phyloP scores from a whole-genome alignment of 1,284 basidiomycete species.

The Vanrija humicola region DNA sequence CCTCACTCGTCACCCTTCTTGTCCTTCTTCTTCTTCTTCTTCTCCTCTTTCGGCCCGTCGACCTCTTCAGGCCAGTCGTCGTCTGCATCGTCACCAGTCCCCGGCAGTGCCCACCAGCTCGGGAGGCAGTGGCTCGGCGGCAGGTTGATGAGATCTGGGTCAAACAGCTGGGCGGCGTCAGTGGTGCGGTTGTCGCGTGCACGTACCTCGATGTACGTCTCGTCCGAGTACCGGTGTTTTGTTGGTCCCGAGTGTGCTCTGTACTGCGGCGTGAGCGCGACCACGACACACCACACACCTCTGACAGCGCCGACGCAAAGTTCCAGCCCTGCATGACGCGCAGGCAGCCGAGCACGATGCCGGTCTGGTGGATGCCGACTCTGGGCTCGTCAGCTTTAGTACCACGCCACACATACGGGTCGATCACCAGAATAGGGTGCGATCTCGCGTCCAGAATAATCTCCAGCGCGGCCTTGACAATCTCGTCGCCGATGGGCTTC shows the following conservation, averaged over 20 bases:
- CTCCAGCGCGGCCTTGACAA: conserved; percentile 45
- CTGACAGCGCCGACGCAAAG: conserved; percentile 43
- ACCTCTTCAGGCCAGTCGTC: conserved; percentile 18
- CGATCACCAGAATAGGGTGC: conserved; percentile 43
- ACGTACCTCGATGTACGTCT: conserved; percentile 48
- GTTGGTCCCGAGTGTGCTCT: conserved; percentile 42
- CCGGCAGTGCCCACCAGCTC: conserved; percentile 24
- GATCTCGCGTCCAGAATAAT: conserved; percentile 35
- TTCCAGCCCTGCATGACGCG: conserved; percentile 46
- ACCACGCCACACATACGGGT: conserved; percentile 33
- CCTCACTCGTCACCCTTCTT: neutral
- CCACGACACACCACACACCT: conserved; percentile 2
- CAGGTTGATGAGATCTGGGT: conserved; percentile 44
- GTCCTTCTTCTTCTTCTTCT: conserved; percentile 10
- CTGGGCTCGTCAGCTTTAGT: conserved; percentile 14
- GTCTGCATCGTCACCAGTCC: neutral
- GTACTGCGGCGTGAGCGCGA: conserved; percentile 19
- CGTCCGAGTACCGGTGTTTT: conserved; percentile 46
- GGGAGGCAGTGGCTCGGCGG: conserved; percentile 32
- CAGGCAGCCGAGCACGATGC: conserved; percentile 43
- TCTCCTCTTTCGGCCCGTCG: conserved; percentile 16
- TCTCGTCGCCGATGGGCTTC: conserved; percentile 44
- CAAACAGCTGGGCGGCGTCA: conserved; percentile 33
- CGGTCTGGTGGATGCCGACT: conserved; percentile 46
- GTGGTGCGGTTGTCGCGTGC: neutral